Evolutionary conservation across 2,329 filamentous ascomycete genomes (phyloP).

Genomic region (Alternaria solani): DNA sequence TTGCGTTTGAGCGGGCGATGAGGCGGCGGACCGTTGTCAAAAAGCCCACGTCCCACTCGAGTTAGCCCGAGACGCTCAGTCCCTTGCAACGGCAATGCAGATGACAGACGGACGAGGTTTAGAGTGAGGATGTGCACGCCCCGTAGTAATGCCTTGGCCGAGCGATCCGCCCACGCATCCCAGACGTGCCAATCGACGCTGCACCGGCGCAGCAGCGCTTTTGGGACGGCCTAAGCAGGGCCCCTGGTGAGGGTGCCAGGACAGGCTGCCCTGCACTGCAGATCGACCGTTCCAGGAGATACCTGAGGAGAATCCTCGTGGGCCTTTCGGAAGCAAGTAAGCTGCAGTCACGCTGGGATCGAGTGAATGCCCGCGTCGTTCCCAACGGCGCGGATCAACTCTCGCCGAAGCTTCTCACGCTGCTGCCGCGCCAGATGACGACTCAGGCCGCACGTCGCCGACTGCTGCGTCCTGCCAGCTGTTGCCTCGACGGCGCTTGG

Average conservation of each 20-base stretch:
- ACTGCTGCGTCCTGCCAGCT: slow-evolving; percentile 18
- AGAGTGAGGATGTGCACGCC: slow-evolving; percentile 45
- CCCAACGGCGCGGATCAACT: slow-evolving; percentile 32
- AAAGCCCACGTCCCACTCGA: slow-evolving; percentile 40
- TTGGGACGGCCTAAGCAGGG: slow-evolving; percentile 42
- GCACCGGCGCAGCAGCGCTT: slow-evolving; percentile 50
- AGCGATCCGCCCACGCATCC: slow-evolving; percentile 48
- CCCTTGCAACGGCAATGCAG: slow-evolving; percentile 54
- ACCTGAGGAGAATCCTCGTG: slow-evolving; percentile 29
- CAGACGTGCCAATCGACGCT: slow-evolving; percentile 49
- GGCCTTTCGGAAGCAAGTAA: slow-evolving; percentile 38
- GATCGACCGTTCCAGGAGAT: slow-evolving; percentile 48
- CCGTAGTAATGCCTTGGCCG: slow-evolving; percentile 43
- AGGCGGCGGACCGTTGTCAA: slow-evolving; percentile 50
- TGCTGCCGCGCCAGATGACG: slow-evolving; percentile 19
- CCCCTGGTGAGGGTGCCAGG: slow-evolving; percentile 40
- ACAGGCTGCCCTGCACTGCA: slow-evolving; percentile 53
- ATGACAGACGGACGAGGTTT: slow-evolving; percentile 43
- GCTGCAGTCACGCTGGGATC: slow-evolving; percentile 19
- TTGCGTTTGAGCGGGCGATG: slow-evolving; percentile 46
- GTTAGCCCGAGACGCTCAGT: slow-evolving; percentile 40
- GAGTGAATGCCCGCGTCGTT: slow-evolving; percentile 15
- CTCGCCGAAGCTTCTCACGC: slow-evolving; percentile 19
- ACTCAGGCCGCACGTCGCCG: slow-evolving; percentile 16
- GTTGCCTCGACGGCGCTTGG: background rate